Conservation (phyloP, 345 rosid genomes). For the Limnanthes douglasii region DNA sequence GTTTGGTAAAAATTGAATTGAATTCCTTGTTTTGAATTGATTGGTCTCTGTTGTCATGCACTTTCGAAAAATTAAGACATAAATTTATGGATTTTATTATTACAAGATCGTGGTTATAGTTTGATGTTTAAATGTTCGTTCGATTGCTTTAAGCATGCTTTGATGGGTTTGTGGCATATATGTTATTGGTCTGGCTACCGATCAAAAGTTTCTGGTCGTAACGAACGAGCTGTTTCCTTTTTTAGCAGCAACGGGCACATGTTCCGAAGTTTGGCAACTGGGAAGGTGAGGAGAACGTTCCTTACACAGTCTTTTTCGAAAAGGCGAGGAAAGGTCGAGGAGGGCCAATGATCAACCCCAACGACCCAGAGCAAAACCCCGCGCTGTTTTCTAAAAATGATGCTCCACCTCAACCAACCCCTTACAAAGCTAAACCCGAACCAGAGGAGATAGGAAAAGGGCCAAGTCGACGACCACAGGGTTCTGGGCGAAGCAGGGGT, state of each 20-base stretch:
- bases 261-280: conserved; percentile 23
- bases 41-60: too few species aligned
- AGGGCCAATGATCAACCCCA: conserved; percentile 11
- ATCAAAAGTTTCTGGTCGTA: too few species aligned
- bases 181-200: too few species aligned
- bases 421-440: conserved; percentile 7
- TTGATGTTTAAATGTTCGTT: too few species aligned
- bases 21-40: too few species aligned
- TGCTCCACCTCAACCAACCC: conserved; percentile 12
- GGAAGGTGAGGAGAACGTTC: conserved; percentile 13
- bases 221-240: too few species aligned
- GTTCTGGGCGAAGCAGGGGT: conserved; percentile 18
- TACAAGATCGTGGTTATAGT: too few species aligned
- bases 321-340: conserved; percentile 17
- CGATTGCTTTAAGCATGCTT: too few species aligned
- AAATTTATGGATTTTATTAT: too few species aligned
- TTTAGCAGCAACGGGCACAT: conserved; percentile 16
- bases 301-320: conserved; percentile 17
- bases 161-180: too few species aligned
- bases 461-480: conserved; percentile 4
- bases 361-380: conserved; percentile 10
- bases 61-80: too few species aligned
- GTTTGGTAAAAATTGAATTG: too few species aligned
- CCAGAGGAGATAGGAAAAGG: conserved; percentile 5
- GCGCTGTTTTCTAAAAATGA: conserved; percentile 1